Conservation (phyloP, 768 basidiomycete species). For the Pulveroboletus sp. region DNA sequence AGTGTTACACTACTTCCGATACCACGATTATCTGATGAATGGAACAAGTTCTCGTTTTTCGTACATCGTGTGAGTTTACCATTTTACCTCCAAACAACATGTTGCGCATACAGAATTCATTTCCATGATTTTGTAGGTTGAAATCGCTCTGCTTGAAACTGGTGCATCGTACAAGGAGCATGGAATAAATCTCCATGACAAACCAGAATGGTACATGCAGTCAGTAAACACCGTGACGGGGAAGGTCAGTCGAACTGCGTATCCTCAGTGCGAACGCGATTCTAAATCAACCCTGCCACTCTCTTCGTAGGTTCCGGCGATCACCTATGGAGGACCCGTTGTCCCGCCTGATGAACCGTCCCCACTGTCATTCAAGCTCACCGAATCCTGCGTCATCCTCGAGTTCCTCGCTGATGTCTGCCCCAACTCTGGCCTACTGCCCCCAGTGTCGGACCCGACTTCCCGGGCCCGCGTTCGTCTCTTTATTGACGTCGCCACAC, state of each 20-base stretch:
- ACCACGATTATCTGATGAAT: not conserved
- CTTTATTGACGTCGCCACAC: constrained; percentile 54
- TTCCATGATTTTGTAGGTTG: constrained; percentile 37
- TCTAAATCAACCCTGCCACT: not conserved
- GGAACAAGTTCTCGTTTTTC: constrained; percentile 50
- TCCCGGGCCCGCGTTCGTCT: constrained; percentile 55
- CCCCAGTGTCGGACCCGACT: constrained; percentile 44
- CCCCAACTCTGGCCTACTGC: constrained; percentile 45
- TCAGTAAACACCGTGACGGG: constrained; percentile 57
- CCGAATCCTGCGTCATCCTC: constrained; percentile 62
- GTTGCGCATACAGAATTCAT: not conserved
- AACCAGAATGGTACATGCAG: constrained; percentile 65
- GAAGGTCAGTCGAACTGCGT: constrained; percentile 42
- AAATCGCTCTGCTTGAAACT: constrained; percentile 58
- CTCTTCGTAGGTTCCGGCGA: constrained; percentile 52
- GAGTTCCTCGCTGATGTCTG: constrained; percentile 65
- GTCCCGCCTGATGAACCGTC: constrained; percentile 54
- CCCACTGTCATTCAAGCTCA: constrained; percentile 54
- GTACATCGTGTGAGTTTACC: constrained; percentile 44
- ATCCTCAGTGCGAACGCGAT: not conserved
- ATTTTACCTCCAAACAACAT: not conserved
- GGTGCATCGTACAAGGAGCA: constrained; percentile 45
- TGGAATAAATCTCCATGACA: constrained; percentile 58
- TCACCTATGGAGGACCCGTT: constrained; percentile 58
- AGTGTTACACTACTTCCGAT: not conserved